phyloP scores from a whole-genome alignment of 768 basidiomycete genomes.

The Trametes cinnabarina region DNA sequence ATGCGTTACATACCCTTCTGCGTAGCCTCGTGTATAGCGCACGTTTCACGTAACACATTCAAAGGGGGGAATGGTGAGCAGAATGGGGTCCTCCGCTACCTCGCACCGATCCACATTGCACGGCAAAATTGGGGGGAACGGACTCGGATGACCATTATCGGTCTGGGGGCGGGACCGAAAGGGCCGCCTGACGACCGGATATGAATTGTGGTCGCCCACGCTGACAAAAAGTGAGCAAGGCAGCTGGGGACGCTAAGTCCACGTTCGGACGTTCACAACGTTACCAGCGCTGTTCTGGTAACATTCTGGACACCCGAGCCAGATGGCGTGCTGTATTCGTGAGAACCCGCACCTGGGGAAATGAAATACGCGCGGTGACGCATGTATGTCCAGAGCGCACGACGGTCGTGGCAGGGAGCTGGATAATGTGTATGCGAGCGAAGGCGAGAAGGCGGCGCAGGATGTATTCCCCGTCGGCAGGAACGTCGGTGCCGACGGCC shows the following conservation, averaged over 20 bases:
- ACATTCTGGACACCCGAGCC: background rate
- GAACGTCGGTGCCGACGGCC: background rate
- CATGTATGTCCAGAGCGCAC: background rate
- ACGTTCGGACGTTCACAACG: slow-evolving; percentile 4
- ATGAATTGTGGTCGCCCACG: background rate
- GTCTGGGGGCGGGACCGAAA: background rate
- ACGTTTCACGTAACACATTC: background rate
- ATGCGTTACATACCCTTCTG: background rate
- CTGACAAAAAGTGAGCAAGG: background rate
- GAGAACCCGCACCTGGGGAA: background rate
- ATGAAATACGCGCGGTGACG: background rate
- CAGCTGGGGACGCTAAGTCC: slow-evolving; percentile 2
- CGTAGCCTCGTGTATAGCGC: slow-evolving; percentile 10
- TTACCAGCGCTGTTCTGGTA: slow-evolving; percentile 7
- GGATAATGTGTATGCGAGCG: background rate
- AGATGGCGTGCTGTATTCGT: background rate
- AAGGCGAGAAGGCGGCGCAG: background rate
- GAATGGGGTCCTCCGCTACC: background rate
- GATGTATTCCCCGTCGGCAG: background rate
- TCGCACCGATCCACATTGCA: background rate
- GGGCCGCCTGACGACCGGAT: slow-evolving; percentile 16
- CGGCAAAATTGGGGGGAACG: background rate
- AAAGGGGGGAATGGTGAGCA: background rate
- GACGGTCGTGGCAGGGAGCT: background rate
- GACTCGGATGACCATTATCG: background rate